phyloP scores from a whole-genome alignment of 129 eudicot species.

The carrot (Daucus carota) region DH1_v3.0 NC_030384.2:20449501-20450000 shows the following conservation, averaged over 20 bases:
- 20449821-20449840: constrained; percentile 17
- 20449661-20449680: too few relatives aligned
- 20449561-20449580: too few relatives aligned
- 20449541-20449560: too few relatives aligned
- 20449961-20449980: background rate
- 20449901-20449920: constrained; percentile 32
- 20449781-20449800: constrained; percentile 48
- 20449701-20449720: constrained; percentile 50
- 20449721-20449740: constrained; percentile 43
- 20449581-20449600: too few relatives aligned
- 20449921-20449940: constrained; percentile 49
- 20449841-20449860: constrained; percentile 72
- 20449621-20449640: background rate
- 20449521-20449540: too few relatives aligned
- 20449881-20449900: constrained; percentile 56
- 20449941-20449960: constrained; percentile 61
- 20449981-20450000: background rate
- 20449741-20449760: constrained; percentile 58
- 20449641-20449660: constrained; percentile 4
- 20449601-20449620: background rate
- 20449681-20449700: constrained; percentile 23
- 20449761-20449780: constrained; percentile 60
- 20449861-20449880: constrained; percentile 64
- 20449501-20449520: too few relatives aligned
- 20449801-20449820: background rate